A percentile compares a stretch with the other conserved stretches of the same genome.
Conservation (phyloP, 2,329 filamentous ascomycete genomes). For the Penicillium sp. region DNA sequence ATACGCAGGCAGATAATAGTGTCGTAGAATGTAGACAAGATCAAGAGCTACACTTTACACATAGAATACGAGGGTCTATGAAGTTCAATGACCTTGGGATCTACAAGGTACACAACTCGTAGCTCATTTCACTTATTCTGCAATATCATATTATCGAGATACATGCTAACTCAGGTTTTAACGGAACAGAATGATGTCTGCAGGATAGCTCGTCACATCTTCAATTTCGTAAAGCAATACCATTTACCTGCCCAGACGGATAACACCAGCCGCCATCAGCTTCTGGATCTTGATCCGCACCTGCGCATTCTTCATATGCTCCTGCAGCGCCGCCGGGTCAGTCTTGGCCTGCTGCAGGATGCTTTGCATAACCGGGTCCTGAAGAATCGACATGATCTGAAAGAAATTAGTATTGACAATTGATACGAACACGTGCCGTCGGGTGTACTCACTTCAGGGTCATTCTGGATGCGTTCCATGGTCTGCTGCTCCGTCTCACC, state of each 20-base stretch:
- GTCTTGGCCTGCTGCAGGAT: slow-evolving; percentile 95
- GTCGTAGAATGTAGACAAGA: too few relatives aligned
- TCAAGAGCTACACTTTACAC: too few relatives aligned
- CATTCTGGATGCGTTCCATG: slow-evolving; percentile 78
- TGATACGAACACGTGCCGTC: background rate
- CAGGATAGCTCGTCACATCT: slow-evolving; percentile 22
- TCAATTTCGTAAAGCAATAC: slow-evolving; percentile 14
- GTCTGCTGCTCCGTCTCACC: slow-evolving; percentile 97
- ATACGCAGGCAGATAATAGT: too few relatives aligned
- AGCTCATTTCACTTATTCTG: too few relatives aligned
- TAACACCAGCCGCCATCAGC: slow-evolving; percentile 86
- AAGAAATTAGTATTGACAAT: slow-evolving; percentile 25
- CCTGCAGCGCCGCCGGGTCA: slow-evolving; percentile 84
- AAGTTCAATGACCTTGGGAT: too few relatives aligned
- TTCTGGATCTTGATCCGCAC: slow-evolving; percentile 91
- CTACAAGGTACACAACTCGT: too few relatives aligned
- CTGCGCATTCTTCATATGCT: slow-evolving; percentile 91
- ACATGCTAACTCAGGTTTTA: background rate
- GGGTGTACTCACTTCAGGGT: slow-evolving; percentile 68
- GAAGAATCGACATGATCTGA: slow-evolving; percentile 80
- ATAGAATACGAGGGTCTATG: too few relatives aligned
- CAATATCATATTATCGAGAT: background rate
- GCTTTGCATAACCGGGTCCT: slow-evolving; percentile 95
- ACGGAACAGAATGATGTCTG: slow-evolving; percentile 10
- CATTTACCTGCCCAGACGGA: slow-evolving; percentile 61